Conservation (phyloP, 768 basidiomycete species). For the Tylopilus plumbeoviolaceoides region DNA sequence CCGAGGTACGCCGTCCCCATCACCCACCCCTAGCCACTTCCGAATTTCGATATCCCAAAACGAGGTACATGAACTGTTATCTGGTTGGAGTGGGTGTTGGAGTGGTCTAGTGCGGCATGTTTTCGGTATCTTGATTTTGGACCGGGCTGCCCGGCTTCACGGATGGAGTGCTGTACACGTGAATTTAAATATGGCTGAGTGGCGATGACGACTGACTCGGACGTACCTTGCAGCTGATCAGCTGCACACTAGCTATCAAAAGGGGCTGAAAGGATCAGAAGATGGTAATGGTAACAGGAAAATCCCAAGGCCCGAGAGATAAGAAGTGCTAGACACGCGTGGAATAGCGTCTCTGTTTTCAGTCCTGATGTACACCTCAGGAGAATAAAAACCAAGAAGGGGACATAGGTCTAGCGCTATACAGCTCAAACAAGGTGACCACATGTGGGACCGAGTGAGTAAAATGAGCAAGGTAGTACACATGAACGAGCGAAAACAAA, state of each 20-base stretch:
- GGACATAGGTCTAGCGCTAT: conserved; percentile 6
- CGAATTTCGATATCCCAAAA: no score
- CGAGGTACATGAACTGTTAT: no score
- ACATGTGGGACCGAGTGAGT: not conserved
- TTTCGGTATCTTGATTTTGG: not conserved
- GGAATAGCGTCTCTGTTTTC: not conserved
- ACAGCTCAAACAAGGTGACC: not conserved
- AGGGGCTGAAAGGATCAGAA: not conserved
- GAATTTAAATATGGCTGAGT: not conserved
- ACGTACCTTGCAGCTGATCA: no score
- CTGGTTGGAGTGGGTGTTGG: no score
- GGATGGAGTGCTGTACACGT: no score
- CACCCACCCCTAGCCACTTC: no score
- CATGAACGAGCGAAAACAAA: conserved; percentile 13
- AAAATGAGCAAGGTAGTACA: conserved; percentile 15
- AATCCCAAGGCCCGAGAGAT: not conserved
- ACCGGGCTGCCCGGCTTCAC: no score
- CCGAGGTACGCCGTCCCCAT: no score
- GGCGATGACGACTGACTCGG: not conserved
- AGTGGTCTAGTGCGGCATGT: no score
- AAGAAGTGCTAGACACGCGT: not conserved
- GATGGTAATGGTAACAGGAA: not conserved
- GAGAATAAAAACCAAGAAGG: not conserved
- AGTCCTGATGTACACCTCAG: not conserved
- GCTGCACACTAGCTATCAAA: no score